These are phyloP conservation scores for Pseudozyma sp. DNA, from an alignment of 1,284 basidiomycete species.

Conservation along the genomic window DNA sequence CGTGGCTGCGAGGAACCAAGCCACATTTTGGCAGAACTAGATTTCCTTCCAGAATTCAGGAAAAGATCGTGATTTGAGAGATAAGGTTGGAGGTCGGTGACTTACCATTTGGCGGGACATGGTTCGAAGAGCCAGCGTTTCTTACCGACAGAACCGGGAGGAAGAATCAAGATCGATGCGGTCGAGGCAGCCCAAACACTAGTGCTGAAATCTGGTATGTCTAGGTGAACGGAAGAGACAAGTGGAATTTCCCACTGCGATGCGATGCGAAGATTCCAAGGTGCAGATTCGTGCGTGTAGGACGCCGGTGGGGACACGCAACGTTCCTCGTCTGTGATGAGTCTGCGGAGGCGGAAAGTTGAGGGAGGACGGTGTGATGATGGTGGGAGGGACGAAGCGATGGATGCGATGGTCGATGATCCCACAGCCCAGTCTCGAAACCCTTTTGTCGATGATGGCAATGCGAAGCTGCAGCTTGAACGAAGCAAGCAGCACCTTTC, in stretches of 20 bases:
- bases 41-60: not conserved
- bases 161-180: not conserved
- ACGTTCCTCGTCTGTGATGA: not conserved
- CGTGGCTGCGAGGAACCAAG: not conserved
- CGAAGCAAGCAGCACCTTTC: not conserved
- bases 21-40: not conserved
- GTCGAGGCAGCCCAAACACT: not conserved
- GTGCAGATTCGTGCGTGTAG: constrained; percentile 4
- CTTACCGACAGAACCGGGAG: too few relatives aligned
- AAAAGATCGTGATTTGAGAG: not conserved
- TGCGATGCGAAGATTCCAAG: too few relatives aligned
- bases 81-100: not conserved
- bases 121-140: not conserved
- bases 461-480: constrained; percentile 8
- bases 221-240: too few relatives aligned
- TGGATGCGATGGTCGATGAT: not conserved
- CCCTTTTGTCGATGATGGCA: not conserved
- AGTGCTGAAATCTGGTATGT: too few relatives aligned
- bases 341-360: not conserved
- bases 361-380: not conserved
- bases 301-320: not conserved
- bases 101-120: constrained; percentile 19
- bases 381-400: not conserved
- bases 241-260: too few relatives aligned
- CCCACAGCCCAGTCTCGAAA: not conserved